Percentiles rank a stretch among this genome's conserved stretches.
Conservation (phyloP, 2,329 filamentous ascomycete species). For the Hymenoscyphus infarciens region DNA sequence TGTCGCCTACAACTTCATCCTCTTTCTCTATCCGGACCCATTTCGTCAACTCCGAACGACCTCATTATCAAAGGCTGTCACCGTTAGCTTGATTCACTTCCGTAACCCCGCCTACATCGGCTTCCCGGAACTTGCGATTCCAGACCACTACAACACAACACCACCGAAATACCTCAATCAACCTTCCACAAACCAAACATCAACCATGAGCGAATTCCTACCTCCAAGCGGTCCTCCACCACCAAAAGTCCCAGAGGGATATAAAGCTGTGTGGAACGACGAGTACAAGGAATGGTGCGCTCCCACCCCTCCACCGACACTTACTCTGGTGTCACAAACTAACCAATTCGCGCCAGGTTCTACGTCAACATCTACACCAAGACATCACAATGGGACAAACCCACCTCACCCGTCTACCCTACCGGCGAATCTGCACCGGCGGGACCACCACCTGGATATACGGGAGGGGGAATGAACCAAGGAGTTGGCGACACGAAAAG, state of each 20-base stretch:
- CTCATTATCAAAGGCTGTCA: not conserved
- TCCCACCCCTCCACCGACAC: not conserved
- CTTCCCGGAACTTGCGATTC: not conserved
- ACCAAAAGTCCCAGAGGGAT: conserved; percentile 64
- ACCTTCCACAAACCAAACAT: not conserved
- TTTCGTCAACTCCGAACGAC: not conserved
- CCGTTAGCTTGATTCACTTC: not conserved
- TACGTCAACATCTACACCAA: conserved; percentile 88
- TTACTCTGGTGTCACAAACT: conserved; percentile 9
- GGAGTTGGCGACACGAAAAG: conserved; percentile 52
- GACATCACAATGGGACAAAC: conserved; percentile 85
- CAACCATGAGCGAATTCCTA: conserved; percentile 32
- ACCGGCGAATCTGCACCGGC: conserved; percentile 51
- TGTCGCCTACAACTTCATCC: not conserved
- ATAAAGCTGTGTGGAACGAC: conserved; percentile 80
- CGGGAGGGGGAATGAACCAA: conserved; percentile 16
- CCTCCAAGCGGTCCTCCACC: conserved; percentile 44
- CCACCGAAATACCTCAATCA: conserved; percentile 6
- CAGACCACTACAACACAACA: not conserved
- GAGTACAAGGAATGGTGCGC: conserved; percentile 80
- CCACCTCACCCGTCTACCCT: conserved; percentile 63
- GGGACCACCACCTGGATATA: conserved; percentile 63
- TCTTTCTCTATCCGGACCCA: not conserved
- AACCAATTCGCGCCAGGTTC: conserved; percentile 57
- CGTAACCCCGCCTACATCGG: not conserved